Evolutionary conservation across 148 eudicot species (phyloP).

Genomic region (Arctostaphylos glauca): DNA sequence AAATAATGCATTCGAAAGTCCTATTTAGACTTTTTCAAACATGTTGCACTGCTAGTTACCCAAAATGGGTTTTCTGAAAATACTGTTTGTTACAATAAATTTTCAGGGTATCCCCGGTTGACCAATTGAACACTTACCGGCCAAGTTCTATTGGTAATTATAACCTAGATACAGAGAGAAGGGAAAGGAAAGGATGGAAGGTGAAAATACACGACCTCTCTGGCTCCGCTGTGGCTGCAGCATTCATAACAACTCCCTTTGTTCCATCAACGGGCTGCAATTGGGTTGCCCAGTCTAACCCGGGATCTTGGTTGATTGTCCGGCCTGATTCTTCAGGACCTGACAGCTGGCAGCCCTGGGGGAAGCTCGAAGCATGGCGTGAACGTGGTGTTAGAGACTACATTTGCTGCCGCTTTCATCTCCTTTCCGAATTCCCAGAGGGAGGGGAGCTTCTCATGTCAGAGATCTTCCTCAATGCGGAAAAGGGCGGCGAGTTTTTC

Average conservation of each 20-base stretch:
- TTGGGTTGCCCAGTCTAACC: constrained; percentile 62
- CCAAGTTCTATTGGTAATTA: constrained; percentile 27
- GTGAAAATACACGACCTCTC: constrained; percentile 62
- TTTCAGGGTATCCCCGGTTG: constrained; percentile 42
- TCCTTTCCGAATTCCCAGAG: constrained; percentile 43
- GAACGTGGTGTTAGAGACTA: constrained; percentile 48
- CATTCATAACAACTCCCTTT: constrained; percentile 64
- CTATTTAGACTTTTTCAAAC: not conserved
- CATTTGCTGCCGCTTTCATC: constrained; percentile 53
- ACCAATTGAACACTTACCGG: constrained; percentile 38
- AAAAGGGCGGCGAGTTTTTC: constrained; percentile 59
- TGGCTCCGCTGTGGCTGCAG: constrained; percentile 65
- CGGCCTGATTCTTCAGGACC: constrained; percentile 42
- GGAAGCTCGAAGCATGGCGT: constrained; percentile 65
- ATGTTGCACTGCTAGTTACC: not conserved
- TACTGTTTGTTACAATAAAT: not conserved
- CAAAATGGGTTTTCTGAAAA: not conserved
- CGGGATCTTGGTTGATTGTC: constrained; percentile 61
- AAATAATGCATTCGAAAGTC: not conserved
- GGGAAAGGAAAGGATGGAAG: constrained; percentile 66
- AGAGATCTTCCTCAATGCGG: constrained; percentile 46
- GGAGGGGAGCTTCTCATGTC: constrained; percentile 55
- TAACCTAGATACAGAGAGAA: constrained; percentile 35
- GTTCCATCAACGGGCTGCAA: constrained; percentile 59
- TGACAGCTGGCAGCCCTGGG: constrained; percentile 67